Percentiles rank a stretch among this genome's conserved stretches.
Evolutionary conservation across 257 asterid genomes (phyloP).

Genomic region (Nicotiana noctiflora): DNA sequence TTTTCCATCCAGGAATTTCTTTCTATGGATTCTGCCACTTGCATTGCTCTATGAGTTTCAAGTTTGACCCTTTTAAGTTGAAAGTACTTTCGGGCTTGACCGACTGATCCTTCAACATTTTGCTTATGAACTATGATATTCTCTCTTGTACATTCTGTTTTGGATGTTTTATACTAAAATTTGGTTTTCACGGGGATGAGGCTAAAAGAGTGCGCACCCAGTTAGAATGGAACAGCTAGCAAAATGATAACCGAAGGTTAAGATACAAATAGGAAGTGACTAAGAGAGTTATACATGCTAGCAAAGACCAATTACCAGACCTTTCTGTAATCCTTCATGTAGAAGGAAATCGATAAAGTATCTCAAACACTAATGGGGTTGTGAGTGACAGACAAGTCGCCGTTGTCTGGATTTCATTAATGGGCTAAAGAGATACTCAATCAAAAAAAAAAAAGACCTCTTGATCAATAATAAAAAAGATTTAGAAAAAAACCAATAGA

Average conservation of each 20-base stretch:
- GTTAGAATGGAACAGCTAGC: neutral
- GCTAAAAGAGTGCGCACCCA: neutral
- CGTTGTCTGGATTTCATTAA: neutral
- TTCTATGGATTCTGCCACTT: neutral
- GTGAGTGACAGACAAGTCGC: neutral
- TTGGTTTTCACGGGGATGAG: neutral
- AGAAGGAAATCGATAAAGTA: neutral
- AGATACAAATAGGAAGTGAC: neutral
- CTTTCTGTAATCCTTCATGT: neutral
- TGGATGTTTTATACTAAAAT: neutral
- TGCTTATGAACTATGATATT: neutral
- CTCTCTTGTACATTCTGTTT: neutral
- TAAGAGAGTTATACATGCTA: neutral
- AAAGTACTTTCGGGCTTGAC: neutral
- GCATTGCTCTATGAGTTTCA: conserved; percentile 1
- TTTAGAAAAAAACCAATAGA: neutral
- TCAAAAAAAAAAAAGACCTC: neutral
- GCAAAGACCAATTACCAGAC: neutral
- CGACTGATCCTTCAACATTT: neutral
- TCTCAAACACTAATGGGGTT: neutral
- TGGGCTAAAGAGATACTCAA: neutral
- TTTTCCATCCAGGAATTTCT: neutral
- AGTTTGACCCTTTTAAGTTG: neutral
- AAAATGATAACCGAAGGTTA: neutral
- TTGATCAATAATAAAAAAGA: no score